Evolutionary conservation across 2,329 filamentous ascomycete genomes (phyloP), one percentile per base, ranked within the genome.

Genomic region (Fonsecaea nubica): DNA sequence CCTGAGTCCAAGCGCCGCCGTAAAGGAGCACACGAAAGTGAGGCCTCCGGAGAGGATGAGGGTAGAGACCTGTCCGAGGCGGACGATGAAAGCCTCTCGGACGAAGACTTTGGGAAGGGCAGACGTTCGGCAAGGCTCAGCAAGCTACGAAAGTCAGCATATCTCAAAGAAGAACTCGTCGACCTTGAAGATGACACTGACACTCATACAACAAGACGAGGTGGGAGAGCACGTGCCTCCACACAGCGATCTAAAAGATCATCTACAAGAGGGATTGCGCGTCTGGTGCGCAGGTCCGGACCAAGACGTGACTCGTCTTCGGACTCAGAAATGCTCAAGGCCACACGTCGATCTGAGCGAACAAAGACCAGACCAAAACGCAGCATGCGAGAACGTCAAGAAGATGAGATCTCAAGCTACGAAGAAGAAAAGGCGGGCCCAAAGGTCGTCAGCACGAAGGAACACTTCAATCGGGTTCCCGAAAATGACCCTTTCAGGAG

Each of bases 401-500:
- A 91, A 68, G 78, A 83, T 45, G 80, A 83, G 54, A 77, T 79
- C 9, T 75, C 76, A 4, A 75, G 75, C 62, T 66, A 71, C 42
- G 79, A 78, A 4, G 77, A 80, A 59, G 72, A 75, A 32, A 78
- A 78, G 62, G 63, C 15, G 80, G 81, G 10, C 82, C 86, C 0
- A 88, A 89, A 77, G 79, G 79, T 86, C 12, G 87, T 88, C 13
- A 85, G 80, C 4, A 78, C 93, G 30, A 89, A 87, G 70, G 95
- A 98, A 76, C 77, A 86, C 5, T 98, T 96, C 75, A 83, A 87
- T 63, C 82, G 83, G 0, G 74, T 92, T 0, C 79, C 87, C 0
- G 78, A 82, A 3, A 84, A 88, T 13, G 86, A 90, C 45, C 79
- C 84, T 2, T 99, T 99, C 77, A 84, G 85, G 62, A 80, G 83